Conservation (phyloP, 169 alveolate species). For the Plasmodium cynomolgi region DNA sequence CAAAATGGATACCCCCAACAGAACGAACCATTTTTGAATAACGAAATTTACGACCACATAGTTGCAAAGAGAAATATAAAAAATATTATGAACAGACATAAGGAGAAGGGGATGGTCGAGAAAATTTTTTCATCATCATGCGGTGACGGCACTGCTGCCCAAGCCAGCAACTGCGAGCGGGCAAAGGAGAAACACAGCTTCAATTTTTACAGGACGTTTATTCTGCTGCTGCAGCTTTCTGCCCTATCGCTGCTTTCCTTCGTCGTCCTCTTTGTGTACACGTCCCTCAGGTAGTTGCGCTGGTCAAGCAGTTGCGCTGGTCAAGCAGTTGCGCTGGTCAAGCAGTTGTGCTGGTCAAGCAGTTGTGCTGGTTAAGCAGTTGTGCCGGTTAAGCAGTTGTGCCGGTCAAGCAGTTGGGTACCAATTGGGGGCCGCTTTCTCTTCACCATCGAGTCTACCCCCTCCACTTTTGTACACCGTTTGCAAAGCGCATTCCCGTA, state of each 20-base stretch:
- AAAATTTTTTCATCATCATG: not conserved
- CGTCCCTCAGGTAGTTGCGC: slow-evolving; percentile 4
- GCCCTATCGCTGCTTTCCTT: slow-evolving; percentile 20
- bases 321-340: not conserved
- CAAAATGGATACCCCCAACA: not conserved
- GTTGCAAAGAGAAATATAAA: slow-evolving; percentile 58
- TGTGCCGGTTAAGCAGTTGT: no score
- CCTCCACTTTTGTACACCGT: not conserved
- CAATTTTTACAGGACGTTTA: slow-evolving; percentile 44
- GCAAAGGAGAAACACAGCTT: not conserved
- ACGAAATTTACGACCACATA: slow-evolving; percentile 21
- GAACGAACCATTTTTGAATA: not conserved
- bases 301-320: not conserved
- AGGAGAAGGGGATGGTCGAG: not conserved
- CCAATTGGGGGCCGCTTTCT: not conserved
- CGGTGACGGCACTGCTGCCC: not conserved
- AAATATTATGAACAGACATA: slow-evolving; percentile 2
- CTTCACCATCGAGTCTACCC: not conserved
- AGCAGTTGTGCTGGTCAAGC: not conserved
- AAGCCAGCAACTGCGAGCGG: not conserved
- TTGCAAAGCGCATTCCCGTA: not conserved
- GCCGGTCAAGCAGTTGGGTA: not conserved
- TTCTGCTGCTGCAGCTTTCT: slow-evolving; percentile 26
- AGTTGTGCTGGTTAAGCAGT: not conserved
- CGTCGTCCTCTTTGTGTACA: slow-evolving; percentile 42